These are phyloP conservation scores for Geosiphon pyriformis DNA, from an alignment of 192 early-diverging fungal species.

Conservation along the genomic window DNA sequence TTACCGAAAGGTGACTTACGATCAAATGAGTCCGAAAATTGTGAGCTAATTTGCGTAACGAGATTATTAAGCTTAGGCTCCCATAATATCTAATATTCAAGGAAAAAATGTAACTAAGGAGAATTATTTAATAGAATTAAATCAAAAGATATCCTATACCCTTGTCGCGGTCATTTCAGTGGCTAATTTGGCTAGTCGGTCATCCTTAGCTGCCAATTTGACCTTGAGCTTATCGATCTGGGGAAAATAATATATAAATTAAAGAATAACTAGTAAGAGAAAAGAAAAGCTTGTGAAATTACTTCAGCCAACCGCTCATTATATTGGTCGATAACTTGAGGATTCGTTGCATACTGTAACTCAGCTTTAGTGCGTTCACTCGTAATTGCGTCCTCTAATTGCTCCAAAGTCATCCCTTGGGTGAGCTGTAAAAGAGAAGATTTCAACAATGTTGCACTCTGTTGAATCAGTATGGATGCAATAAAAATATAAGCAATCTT, in stretches of 20 bases:
- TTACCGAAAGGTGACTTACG: slow-evolving; percentile 29
- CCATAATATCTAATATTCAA: slow-evolving; percentile 54
- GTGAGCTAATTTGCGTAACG: slow-evolving; percentile 55
- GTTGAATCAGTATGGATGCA: too few relatives aligned
- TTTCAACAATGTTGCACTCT: too few relatives aligned
- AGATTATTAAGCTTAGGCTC: slow-evolving; percentile 55
- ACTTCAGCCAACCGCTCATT: slow-evolving; percentile 53
- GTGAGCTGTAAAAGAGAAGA: slow-evolving; percentile 25
- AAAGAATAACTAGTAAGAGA: not conserved
- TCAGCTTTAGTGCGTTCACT: slow-evolving; percentile 50
- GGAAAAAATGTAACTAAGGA: not conserved
- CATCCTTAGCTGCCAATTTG: slow-evolving; percentile 38
- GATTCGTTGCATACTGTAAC: slow-evolving; percentile 45
- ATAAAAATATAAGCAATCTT: too few relatives aligned
- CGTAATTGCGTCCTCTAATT: slow-evolving; percentile 61
- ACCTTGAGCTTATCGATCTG: slow-evolving; percentile 40
- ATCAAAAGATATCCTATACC: slow-evolving; percentile 12
- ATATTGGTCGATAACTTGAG: slow-evolving; percentile 61
- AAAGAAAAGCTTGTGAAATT: slow-evolving; percentile 10
- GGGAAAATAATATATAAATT: not conserved
- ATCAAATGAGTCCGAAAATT: slow-evolving; percentile 70
- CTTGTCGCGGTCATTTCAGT: slow-evolving; percentile 35
- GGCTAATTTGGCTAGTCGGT: slow-evolving; percentile 31
- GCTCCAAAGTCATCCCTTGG: slow-evolving; percentile 42
- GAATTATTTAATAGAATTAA: not conserved